These are phyloP conservation scores for Neurospora cerealis DNA, from an alignment of 495 filamentous ascomycete species.

Conservation along the genomic window DNA sequence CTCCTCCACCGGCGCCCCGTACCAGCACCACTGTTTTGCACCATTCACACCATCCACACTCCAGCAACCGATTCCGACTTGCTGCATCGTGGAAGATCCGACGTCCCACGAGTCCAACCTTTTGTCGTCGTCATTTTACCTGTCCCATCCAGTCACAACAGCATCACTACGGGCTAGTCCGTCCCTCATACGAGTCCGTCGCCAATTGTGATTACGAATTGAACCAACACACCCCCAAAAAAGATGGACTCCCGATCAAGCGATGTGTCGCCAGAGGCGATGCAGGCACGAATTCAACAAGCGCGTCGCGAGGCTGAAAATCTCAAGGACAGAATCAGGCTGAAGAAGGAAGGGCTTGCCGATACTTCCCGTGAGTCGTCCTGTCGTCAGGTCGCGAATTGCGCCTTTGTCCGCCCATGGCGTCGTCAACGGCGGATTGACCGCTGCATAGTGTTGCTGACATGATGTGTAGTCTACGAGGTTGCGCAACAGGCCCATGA, in stretches of 20 bases:
- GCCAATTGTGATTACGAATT: conserved; percentile 15
- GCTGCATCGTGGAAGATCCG: conserved; percentile 8
- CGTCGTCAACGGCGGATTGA: neutral
- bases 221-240: conserved; percentile 7
- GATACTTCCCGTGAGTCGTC: conserved; percentile 83
- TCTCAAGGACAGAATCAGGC: conserved; percentile 97
- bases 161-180: conserved; percentile 11
- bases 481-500: conserved; percentile 86
- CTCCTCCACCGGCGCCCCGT: conserved; percentile 13
- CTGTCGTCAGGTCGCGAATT: neutral
- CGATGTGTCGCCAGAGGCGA: conserved; percentile 51
- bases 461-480: conserved; percentile 59
- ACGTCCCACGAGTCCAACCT: conserved; percentile 18
- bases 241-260: conserved; percentile 42
- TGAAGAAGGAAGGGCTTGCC: conserved; percentile 98
- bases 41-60: neutral
- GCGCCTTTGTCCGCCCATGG: neutral
- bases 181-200: conserved; percentile 4
- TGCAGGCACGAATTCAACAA: conserved; percentile 78
- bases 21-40: neutral
- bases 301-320: conserved; percentile 96
- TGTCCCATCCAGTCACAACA: conserved; percentile 17
- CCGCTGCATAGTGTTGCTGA: conserved; percentile 5
- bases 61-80: neutral
- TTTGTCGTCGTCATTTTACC: conserved; percentile 4